Conservation (phyloP, 2,329 filamentous ascomycete species). For the Paracamarosporium sp. region DNA sequence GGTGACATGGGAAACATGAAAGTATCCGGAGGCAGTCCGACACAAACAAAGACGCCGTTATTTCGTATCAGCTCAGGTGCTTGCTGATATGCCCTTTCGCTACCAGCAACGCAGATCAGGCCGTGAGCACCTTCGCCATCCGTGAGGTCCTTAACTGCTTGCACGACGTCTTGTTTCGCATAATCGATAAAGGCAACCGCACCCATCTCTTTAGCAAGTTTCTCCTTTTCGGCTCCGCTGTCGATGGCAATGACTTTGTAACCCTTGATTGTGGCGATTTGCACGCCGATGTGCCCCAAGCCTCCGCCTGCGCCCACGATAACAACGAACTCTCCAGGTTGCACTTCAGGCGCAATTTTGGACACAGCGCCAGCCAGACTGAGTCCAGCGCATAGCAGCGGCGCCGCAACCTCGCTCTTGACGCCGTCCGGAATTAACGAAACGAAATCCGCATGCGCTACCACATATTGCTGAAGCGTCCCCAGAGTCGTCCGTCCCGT, state of each 20-base stretch:
- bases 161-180: constrained; percentile 55
- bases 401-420: constrained; percentile 44
- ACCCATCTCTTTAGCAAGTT: constrained; percentile 73
- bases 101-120: constrained; percentile 56
- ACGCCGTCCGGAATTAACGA: constrained; percentile 44
- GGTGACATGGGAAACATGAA: constrained; percentile 55
- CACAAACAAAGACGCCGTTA: constrained; percentile 56
- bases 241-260: constrained; percentile 84
- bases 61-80: constrained; percentile 53
- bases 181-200: constrained; percentile 82
- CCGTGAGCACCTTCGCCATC: constrained; percentile 54
- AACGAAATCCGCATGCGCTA: constrained; percentile 42
- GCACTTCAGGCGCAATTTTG: constrained; percentile 77
- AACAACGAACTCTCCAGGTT: constrained; percentile 77
- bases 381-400: constrained; percentile 44
- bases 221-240: constrained; percentile 78
- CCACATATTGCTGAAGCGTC: constrained; percentile 44
- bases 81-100: constrained; percentile 52
- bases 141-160: constrained; percentile 49
- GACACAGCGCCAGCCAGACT: constrained; percentile 82
- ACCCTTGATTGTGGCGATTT: constrained; percentile 86
- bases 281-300: constrained; percentile 77
- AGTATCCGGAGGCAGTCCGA: constrained; percentile 52
- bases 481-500: constrained; percentile 48
- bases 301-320: constrained; percentile 87